phyloP scores from a whole-genome alignment of 2,329 filamentous ascomycete species.

The Thielaviopsis populi region DNA sequence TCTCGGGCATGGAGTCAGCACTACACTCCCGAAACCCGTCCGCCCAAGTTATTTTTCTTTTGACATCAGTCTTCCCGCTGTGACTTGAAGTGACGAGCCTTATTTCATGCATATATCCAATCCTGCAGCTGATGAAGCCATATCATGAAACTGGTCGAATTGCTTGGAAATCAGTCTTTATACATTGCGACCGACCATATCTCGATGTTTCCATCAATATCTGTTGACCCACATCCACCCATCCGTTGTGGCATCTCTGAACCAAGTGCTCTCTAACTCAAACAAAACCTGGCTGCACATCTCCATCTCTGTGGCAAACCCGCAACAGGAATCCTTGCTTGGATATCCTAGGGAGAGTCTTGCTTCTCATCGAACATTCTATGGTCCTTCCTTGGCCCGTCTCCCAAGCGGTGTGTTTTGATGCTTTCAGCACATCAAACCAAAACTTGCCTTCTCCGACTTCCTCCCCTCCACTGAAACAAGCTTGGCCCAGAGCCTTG shows the following conservation, averaged over 20 bases:
- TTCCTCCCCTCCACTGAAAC: not conserved
- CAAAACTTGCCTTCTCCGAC: not conserved
- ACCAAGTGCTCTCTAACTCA: not conserved
- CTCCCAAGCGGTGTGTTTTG: not conserved
- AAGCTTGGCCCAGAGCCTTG: not conserved
- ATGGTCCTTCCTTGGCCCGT: not conserved
- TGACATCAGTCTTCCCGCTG: not conserved
- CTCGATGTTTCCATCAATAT: too few relatives aligned
- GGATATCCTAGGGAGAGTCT: not conserved
- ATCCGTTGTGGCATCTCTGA: not conserved
- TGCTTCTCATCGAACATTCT: not conserved
- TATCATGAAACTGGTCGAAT: not conserved
- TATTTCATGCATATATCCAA: not conserved
- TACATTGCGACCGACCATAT: too few relatives aligned
- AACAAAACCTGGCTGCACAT: not conserved
- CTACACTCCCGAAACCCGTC: not conserved
- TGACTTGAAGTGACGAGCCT: not conserved
- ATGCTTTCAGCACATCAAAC: constrained; percentile 1
- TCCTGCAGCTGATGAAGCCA: not conserved
- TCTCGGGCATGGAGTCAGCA: not conserved
- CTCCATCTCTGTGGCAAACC: not conserved
- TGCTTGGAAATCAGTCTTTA: too few relatives aligned
- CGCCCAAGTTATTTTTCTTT: not conserved
- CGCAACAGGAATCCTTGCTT: not conserved
- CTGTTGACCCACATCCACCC: not conserved